Evolutionary conservation across 345 rosid species (phyloP).

Genomic region (Corchorus olitorius): DNA sequence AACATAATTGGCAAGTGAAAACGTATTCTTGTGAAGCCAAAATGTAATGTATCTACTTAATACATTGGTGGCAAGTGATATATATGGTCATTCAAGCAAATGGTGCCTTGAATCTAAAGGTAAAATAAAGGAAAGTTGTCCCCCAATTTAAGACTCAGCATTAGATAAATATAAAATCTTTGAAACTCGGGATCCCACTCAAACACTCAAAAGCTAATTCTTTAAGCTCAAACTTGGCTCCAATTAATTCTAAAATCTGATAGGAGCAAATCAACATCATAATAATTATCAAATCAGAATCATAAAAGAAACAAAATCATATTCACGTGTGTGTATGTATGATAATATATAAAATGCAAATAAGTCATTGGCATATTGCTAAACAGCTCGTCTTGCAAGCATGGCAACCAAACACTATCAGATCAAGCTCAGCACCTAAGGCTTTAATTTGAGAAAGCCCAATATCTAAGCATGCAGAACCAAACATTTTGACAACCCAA

Average conservation of each 20-base stretch:
- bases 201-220: not conserved
- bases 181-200: not conserved
- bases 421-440: not conserved
- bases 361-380: not conserved
- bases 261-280: not conserved
- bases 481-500: not conserved
- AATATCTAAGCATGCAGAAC: not conserved
- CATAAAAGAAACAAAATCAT: not conserved
- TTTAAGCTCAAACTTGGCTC: not conserved
- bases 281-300: not conserved
- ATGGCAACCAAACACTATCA: not conserved
- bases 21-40: not conserved
- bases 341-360: not conserved
- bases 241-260: not conserved
- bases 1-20: not conserved
- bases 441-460: not conserved
- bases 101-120: not conserved
- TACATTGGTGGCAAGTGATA: not conserved
- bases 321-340: not conserved
- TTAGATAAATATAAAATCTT: not conserved
- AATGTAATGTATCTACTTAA: not conserved
- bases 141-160: not conserved
- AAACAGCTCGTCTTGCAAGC: not conserved
- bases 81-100: not conserved
- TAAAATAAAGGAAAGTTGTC: not conserved